phyloP scores from a whole-genome alignment of 1,139 yeast genomes.

The Hansenula anomala region DNA sequence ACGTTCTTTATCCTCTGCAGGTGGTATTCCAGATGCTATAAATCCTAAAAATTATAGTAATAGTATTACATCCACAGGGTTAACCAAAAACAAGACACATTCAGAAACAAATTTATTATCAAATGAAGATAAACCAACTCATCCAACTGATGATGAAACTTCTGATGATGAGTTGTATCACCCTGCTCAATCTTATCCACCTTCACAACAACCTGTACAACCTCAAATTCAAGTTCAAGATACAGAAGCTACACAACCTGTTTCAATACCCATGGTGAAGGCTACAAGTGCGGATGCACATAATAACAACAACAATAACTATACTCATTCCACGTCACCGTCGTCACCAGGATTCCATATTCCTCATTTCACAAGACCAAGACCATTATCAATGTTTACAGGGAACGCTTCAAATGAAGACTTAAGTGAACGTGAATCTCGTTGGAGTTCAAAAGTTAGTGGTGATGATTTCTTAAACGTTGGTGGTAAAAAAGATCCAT shows the following conservation, averaged over 20 bases:
- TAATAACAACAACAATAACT: background rate
- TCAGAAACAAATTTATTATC: background rate
- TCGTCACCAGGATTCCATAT: conserved; percentile 1
- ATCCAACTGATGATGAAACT: conserved; percentile 16
- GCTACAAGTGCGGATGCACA: background rate
- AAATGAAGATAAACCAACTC: background rate
- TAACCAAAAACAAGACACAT: conserved; percentile 2
- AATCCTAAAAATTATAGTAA: conserved; percentile 9
- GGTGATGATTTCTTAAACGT: conserved; percentile 8
- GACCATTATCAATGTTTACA: conserved; percentile 22
- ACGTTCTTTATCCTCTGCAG: conserved; percentile 52
- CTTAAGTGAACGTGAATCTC: conserved; percentile 13
- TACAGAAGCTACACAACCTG: background rate
- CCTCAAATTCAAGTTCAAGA: conserved; percentile 4
- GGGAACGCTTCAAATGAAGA: conserved; percentile 8
- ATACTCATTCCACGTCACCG: conserved; percentile 1
- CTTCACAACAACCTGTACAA: background rate
- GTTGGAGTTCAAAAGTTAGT: conserved; percentile 9
- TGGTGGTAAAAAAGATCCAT: conserved; percentile 22
- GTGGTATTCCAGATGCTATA: conserved; percentile 46
- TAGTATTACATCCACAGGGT: conserved; percentile 5
- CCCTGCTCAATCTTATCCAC: background rate
- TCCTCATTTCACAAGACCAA: conserved; percentile 6
- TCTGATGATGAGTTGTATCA: conserved; percentile 16
- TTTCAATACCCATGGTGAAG: conserved; percentile 1